Base-by-base conservation (phyloP, 495 filamentous ascomycete species). In the Cairneyella variabilis region DNA sequence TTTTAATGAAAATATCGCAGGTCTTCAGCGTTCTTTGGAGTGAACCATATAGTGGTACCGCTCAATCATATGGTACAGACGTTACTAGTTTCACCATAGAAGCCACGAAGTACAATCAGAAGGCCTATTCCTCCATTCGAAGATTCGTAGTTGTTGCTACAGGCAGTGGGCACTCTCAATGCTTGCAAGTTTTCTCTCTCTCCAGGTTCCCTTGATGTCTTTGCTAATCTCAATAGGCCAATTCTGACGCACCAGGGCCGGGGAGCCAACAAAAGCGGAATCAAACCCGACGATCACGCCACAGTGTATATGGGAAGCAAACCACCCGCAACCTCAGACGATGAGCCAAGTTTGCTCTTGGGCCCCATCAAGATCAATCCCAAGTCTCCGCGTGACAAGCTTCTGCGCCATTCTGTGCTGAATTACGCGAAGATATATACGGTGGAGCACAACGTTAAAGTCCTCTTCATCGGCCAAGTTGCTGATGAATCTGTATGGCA, bases 21-120 rank as follows among this genome's bases (percentile, higher is more conserved):
- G 53, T 62, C 2, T 57, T 63, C 56, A 63, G 53, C 41, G 49
- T 63, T 3, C 37, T 59, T 3, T 63, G 60, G 60, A 49, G 42
- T 16, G 60, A 63, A 26, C 60, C 60, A 8, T 36, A 20, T 3
- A 51, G 56, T 1, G 43, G 27, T 5, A 44, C 4, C 37, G 27
- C 5, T 30, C 7, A 5, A 9, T 9, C 6, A 17, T 32, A 12
- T 16, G 36, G 12, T 3, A 51, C 44, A 7, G 30, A 45, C 10
- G 48, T 28, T 8, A 57, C 54, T 11, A 17, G 39, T 20, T 21
- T 27, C 9, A 44, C 27, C 10, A 23, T 14, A 12, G 28, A 36
- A 2, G 17, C 18, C 11, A 17, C 10, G 7, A 41, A 17, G 30
- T 37, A 28, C n/a, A 36, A 11, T 21, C 27, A 50, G 27, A 20